Base-by-base conservation (phyloP, 1,139 yeast species). In the Blastobotrys elegans region DNA sequence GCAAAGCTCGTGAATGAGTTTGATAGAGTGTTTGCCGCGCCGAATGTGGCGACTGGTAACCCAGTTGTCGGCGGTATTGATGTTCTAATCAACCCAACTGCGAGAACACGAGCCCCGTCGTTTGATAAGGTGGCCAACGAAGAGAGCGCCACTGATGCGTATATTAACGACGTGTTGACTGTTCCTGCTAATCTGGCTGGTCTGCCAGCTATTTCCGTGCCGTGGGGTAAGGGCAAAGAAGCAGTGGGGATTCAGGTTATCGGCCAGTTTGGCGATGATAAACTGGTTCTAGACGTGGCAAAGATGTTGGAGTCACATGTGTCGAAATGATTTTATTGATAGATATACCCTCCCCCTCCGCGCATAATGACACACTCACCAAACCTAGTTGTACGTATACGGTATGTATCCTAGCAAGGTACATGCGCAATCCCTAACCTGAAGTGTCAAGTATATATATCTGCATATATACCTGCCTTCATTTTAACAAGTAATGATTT, bases 121-220 rank as follows among this genome's bases (percentile, higher is more conserved):
- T 56, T 84, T 18, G 65, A 72, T 16, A 72, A 76, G 24, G 75
- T 71, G 53, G 48, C 61, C 29, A 49, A 54, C 16, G 59, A 56
- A 41, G 57, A 42, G 51, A 65, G 42, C 63, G 73, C 86, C 4
- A 73, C 85, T 6, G 79, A 78, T 44, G 75, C 82, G 16, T 89
- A 85, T 58, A 72, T 83, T 43, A 86, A 88, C 62, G 98, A 94
- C 63, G 79, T 86, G 1, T 73, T 89, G 51, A 88, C 97, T 0
- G 84, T 90, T 3, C 97, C 98, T 0, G 85, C 94, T 38, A 89
- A 95, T 1, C 68, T 94, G 53, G 95, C 96, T 0, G 98, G 97
- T 0, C 67, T 92, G 2, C 99, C 99, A 0, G 78, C 95, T 0
- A 74, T 90, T 10, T 76, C 84, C 0, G 68, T 90, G 1, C 98